Evolutionary conservation across 1,139 yeast species (phyloP), one percentile per base, ranked within the genome.

Genomic region (Pichia sp.): DNA sequence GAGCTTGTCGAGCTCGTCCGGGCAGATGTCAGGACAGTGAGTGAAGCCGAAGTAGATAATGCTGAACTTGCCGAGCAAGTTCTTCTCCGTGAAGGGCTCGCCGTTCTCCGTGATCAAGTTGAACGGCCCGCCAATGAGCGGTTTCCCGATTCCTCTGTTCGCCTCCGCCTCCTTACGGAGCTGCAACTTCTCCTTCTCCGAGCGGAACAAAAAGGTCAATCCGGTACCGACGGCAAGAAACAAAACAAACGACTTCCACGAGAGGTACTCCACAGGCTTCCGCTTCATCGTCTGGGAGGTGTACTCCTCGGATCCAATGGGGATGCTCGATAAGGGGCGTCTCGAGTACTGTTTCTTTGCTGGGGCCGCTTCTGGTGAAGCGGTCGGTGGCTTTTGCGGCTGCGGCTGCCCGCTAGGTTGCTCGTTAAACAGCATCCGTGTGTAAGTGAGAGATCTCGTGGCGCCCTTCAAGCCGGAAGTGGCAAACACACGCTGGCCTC

Each of bases 1-100:
- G 69, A 93, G 77, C 67, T 92, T 90, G 68, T 93, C 99, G 60
- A 93, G 79, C 70, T 93, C 99, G 68, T 93, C 98, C 8, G 99
- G 99, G 71, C 99, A 93, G 52, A 93, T 90, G 71, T 93, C 99
- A 7, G 99, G 99, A 72, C 99, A 93, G 72, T 90, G 92, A 5
- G 96, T 87, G 74, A 93, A 93, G 0, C 99, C 99, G 72, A 93
- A 93, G 71, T 93, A 93, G 16, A 93, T 70, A 53, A 93, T 75
- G 11, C 90, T 81, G 70, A 89, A 93, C 69, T 81, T 84, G 48
- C 93, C 95, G 60, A 80, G 73, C 67, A 93, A 75, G 64, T 92
- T 81, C 57, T 87, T 76, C 34, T 90, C 82, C 1, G 97, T 88
- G 69, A 92, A 93, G 19, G 70, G 72, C 29, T 85, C 73, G 44